These are phyloP conservation scores for Apophysomyces ossiformis DNA, from an alignment of 371 early-diverging fungal genomes.

Conservation along the genomic window DNA sequence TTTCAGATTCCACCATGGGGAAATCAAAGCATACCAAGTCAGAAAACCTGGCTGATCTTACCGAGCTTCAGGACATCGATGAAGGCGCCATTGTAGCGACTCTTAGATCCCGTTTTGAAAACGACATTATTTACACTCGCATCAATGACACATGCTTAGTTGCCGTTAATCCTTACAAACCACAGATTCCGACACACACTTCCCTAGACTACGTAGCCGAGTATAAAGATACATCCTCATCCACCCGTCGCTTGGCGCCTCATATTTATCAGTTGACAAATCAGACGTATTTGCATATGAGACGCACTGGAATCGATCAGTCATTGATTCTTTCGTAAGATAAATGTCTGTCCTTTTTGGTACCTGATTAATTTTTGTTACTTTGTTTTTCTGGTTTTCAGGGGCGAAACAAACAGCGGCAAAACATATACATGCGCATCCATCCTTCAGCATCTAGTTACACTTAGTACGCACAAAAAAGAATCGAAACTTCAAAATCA, in stretches of 20 bases:
- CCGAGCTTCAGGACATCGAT: slow-evolving; percentile 26
- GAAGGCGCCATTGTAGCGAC: slow-evolving; percentile 52
- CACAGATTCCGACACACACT: slow-evolving; percentile 14
- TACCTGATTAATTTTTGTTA: slow-evolving; percentile 47
- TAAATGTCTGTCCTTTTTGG: slow-evolving; percentile 27
- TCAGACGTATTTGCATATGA: slow-evolving; percentile 75
- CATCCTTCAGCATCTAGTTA: slow-evolving; percentile 70
- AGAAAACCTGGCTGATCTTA: slow-evolving; percentile 33
- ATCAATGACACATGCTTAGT: slow-evolving; percentile 63
- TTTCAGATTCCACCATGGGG: slow-evolving; percentile 14
- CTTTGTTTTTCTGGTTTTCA: slow-evolving; percentile 23
- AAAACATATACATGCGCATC: slow-evolving; percentile 77
- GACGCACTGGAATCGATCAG: slow-evolving; percentile 80
- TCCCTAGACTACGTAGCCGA: slow-evolving; percentile 76
- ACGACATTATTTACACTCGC: slow-evolving; percentile 63
- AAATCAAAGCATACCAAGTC: slow-evolving; percentile 25
- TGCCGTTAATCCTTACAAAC: slow-evolving; percentile 53
- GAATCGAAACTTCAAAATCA: slow-evolving; percentile 78
- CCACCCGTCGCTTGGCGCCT: slow-evolving; percentile 57
- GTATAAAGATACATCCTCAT: slow-evolving; percentile 56
- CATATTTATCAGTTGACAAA: slow-evolving; percentile 84
- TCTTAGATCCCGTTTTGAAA: slow-evolving; percentile 56
- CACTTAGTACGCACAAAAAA: slow-evolving; percentile 75
- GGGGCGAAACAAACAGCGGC: slow-evolving; percentile 88
- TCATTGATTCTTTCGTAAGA: slow-evolving; percentile 67